Base-by-base conservation (phyloP, 1,139 yeast species). In the Yamadazyma kanchanaburiensis region DNA sequence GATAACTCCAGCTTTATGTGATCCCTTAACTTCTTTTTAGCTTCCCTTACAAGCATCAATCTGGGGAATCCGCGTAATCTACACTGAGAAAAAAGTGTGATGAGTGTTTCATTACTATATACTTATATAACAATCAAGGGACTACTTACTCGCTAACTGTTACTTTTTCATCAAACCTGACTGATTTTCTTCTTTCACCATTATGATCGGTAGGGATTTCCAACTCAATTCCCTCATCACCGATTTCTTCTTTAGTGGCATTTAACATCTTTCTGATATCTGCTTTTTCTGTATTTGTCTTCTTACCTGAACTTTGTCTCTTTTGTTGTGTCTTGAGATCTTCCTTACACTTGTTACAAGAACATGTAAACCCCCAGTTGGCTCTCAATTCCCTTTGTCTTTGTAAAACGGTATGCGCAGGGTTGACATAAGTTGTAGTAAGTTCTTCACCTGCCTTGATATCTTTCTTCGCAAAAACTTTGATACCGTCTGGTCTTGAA, bases 291-390 rank as follows among this genome's bases (percentile, higher is more conserved):
- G 48, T 28, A 42, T 43, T 26, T 9, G 20, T 5, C 9, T 22
- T 20, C 15, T 21, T 21, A 14, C 21, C 22, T 4, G 39, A 32
- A 1, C 69, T 60, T 39, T 63, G 62, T 33, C 68, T 49, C 31
- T 64, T 45, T 15, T 64, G 66, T 32, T 61, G 66, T 3, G 37
- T 42, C 33, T 64, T 57, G 27, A 68, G 58, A 40, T 83, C 94
- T 5, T 58, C 60, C 44, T 73, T 70, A 55, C 95, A 86, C 39
- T 81, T 74, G 7, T 53, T 43, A 52, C 95, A 86, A 15, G 53
- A 58, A 53, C 95, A 86, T n/a, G 71, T 48, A 51, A 86, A 86
- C 4, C 95, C 95, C 87, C 88, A 86, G 45, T 82, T 80, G n/a
- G 78, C 77, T 34, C 89, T 60, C 30, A 86, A 60, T 40, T 74